These are phyloP conservation scores for Solanum aculeatissimum DNA, from an alignment of 305 asterid genomes.

Conservation along the genomic window DNA sequence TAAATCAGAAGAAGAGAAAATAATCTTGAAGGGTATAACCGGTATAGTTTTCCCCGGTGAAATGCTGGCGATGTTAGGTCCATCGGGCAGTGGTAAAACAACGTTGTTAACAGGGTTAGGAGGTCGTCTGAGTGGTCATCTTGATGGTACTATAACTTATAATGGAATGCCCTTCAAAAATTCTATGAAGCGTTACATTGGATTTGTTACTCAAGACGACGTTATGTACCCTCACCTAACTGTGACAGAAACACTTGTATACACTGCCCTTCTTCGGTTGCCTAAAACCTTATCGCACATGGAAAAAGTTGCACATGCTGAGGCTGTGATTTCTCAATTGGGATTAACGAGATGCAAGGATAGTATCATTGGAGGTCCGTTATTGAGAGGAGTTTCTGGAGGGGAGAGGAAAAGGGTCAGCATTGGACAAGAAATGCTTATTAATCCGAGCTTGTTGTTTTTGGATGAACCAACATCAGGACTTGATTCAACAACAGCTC, in stretches of 20 bases:
- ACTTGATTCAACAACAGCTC: conserved; percentile 81
- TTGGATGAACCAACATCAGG: conserved; percentile 93
- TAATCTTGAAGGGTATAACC: conserved; percentile 50
- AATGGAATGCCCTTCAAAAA: conserved; percentile 54
- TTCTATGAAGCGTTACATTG: conserved; percentile 54
- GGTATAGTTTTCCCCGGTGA: conserved; percentile 63
- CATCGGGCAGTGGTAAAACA: conserved; percentile 89
- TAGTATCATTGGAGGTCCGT: conserved; percentile 41
- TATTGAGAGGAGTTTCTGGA: conserved; percentile 61
- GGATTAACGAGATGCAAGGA: conserved; percentile 45
- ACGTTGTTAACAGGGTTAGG: conserved; percentile 76
- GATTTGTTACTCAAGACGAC: conserved; percentile 84
- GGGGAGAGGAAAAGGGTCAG: conserved; percentile 87
- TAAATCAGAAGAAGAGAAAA: conserved; percentile 28
- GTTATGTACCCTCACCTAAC: conserved; percentile 64
- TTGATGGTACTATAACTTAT: conserved; percentile 41
- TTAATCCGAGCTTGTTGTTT: conserved; percentile 65
- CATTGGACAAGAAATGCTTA: conserved; percentile 86
- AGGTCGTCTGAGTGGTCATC: conserved; percentile 44
- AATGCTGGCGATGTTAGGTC: conserved; percentile 83
- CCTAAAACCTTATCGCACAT: conserved; percentile 25
- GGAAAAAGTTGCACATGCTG: conserved; percentile 42
- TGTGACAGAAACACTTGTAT: conserved; percentile 59
- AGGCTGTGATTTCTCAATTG: conserved; percentile 48
- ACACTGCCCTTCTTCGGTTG: conserved; percentile 65